Percentiles rank a stretch among this genome's conserved stretches.
These are phyloP conservation scores for Fusarium azukiicola DNA, from an alignment of 2,329 filamentous ascomycete genomes.

Conservation along the genomic window DNA sequence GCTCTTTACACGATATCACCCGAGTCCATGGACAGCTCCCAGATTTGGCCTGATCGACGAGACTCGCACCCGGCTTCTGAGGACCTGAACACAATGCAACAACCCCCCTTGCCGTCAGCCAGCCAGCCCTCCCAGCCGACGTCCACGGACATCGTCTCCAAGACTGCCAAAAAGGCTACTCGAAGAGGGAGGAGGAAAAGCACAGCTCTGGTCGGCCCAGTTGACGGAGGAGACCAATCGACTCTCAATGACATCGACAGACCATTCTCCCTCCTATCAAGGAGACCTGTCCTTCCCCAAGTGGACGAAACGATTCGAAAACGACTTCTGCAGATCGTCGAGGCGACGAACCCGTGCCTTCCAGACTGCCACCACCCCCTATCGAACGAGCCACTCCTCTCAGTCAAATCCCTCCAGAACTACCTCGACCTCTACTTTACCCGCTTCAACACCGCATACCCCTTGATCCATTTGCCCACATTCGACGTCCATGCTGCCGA, in stretches of 20 bases:
- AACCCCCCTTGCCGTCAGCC: neutral
- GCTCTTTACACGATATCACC: constrained; percentile 33
- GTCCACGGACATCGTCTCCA: constrained; percentile 2
- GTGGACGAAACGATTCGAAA: constrained; percentile 62
- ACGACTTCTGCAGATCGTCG: constrained; percentile 72
- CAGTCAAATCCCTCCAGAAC: constrained; percentile 71
- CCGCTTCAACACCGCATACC: constrained; percentile 80
- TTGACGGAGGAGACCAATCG: neutral
- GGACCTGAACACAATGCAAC: constrained; percentile 10
- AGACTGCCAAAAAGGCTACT: neutral
- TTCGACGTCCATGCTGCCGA: constrained; percentile 74
- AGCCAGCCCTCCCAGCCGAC: neutral
- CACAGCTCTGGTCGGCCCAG: neutral
- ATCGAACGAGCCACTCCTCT: constrained; percentile 73
- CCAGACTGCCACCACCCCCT: constrained; percentile 62
- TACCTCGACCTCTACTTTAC: constrained; percentile 81
- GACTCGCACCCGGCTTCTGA: constrained; percentile 15
- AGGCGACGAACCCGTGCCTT: constrained; percentile 69
- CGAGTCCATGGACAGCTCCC: constrained; percentile 49
- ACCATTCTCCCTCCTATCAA: constrained; percentile 53
- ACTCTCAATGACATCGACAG: constrained; percentile 52
- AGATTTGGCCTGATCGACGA: constrained; percentile 36
- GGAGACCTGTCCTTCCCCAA: constrained; percentile 45
- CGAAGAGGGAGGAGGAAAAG: neutral
- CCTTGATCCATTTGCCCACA: constrained; percentile 78